Percentiles rank a stretch among this genome's conserved stretches.
Conservation (phyloP, 179 eudicot species). For the Actinidia polygama region DNA sequence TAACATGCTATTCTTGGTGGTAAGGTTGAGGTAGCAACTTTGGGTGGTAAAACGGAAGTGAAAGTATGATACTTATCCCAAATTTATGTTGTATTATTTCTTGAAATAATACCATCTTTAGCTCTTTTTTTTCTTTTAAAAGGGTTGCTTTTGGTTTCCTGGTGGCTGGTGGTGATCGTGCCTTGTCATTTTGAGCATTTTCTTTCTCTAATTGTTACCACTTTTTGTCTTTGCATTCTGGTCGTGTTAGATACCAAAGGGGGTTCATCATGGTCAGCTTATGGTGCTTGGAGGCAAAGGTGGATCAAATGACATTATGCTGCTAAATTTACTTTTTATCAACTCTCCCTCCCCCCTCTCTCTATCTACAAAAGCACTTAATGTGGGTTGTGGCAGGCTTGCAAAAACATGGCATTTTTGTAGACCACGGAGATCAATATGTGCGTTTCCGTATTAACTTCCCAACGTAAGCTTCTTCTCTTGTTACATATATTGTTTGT, state of each 20-base stretch:
- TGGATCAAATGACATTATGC: slow-evolving; percentile 25
- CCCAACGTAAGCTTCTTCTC: slow-evolving; percentile 61
- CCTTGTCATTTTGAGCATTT: slow-evolving; percentile 11
- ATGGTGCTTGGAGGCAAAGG: slow-evolving; percentile 80
- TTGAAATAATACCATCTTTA: too few relatives aligned
- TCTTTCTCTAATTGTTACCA: slow-evolving; percentile 12
- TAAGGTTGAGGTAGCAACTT: slow-evolving; percentile 80
- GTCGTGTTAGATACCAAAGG: slow-evolving; percentile 73
- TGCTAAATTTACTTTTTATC: neutral
- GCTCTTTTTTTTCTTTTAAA: neutral
- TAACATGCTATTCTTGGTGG: slow-evolving; percentile 92
- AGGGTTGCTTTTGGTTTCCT: slow-evolving; percentile 14
- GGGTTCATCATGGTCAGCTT: slow-evolving; percentile 89
- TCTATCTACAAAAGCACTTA: neutral
- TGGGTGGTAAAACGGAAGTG: slow-evolving; percentile 56
- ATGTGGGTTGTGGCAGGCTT: slow-evolving; percentile 55
- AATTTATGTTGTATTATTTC: neutral
- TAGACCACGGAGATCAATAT: slow-evolving; percentile 77
- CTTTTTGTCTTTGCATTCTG: neutral
- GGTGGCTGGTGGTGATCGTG: neutral
- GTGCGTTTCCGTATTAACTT: slow-evolving; percentile 78
- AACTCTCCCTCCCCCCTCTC: neutral
- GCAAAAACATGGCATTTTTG: slow-evolving; percentile 70
- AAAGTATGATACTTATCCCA: slow-evolving; percentile 55
- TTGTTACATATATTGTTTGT: neutral